These are phyloP conservation scores for Chlamydomonas incerta DNA, from an alignment of 139 green algal genomes.

Conservation along the genomic window DNA sequence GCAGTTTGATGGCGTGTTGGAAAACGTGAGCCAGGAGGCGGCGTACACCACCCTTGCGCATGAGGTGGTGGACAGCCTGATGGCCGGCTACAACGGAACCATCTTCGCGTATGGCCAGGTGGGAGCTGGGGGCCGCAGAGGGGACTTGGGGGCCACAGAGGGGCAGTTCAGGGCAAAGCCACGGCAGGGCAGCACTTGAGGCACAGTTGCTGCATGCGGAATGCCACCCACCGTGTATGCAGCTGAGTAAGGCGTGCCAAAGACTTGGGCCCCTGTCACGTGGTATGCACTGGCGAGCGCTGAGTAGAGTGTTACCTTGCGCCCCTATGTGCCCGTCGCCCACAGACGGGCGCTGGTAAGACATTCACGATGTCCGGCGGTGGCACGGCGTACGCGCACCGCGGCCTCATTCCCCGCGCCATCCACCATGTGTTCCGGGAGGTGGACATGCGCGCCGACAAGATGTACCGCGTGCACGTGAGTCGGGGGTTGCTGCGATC, in stretches of 20 bases:
- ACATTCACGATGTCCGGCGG: slow-evolving; percentile 86
- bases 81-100: slow-evolving; percentile 83
- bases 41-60: slow-evolving; percentile 64
- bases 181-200: too few relatives aligned
- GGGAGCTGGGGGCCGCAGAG: slow-evolving; percentile 6
- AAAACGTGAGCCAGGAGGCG: slow-evolving; percentile 77
- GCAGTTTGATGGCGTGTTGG: slow-evolving; percentile 80
- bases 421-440: slow-evolving; percentile 82
- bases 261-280: too few relatives aligned
- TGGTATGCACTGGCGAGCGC: too few relatives aligned
- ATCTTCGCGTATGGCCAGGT: slow-evolving; percentile 86
- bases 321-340: not conserved
- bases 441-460: slow-evolving; percentile 69
- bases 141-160: too few relatives aligned
- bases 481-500: not conserved
- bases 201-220: too few relatives aligned
- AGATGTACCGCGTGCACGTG: slow-evolving; percentile 64
- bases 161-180: too few relatives aligned
- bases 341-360: slow-evolving; percentile 86
- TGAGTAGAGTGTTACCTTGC: too few relatives aligned
- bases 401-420: slow-evolving; percentile 77
- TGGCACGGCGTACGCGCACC: slow-evolving; percentile 65
- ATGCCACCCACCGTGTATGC: too few relatives aligned
- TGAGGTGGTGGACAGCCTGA: slow-evolving; percentile 75
- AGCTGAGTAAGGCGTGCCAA: too few relatives aligned